Evolutionary conservation across 163 green algal genomes (phyloP), one percentile per base, ranked within the genome.

Genomic region (Chlamydomonas reinhardtii): DNA sequence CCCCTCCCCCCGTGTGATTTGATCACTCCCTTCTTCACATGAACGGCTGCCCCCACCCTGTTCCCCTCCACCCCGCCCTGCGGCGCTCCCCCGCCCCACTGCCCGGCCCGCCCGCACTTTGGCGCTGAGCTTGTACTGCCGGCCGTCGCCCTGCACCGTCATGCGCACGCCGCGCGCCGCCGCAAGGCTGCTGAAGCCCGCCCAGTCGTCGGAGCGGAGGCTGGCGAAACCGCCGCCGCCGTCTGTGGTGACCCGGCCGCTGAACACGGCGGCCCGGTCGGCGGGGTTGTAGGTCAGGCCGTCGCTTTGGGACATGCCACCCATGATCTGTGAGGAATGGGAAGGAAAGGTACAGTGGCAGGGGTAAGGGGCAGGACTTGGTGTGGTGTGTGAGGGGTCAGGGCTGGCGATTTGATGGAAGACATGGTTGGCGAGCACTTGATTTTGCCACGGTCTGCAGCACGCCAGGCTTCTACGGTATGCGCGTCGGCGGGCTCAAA

Each of bases 101-200:
- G 43, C 48, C 48, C 48, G 11, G 6, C 15, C 66, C 31, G 14
- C 31, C 31, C n/a, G 27, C 31, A 87, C 82, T 71, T 82, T 82
- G 37, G 82, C 82, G 61, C 74, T 87, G 19, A 87, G n/a, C 61
- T 87, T 87, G 82, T 87, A 87, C n/a, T 68, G 35, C 59, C 82
- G 11, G 25, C 82, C 82, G 82, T 87, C 82, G n/a, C 82, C 82
- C n/a, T 70, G 35, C 29, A 82, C 71, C 82, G 82, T 59, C 29
- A 87, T 11, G 17, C 82, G 82, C 34, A 87, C 34, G 37, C 82
- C 82, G 14, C 61, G 35, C 8, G 71, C 71, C 24, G 65, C 35
- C n/a, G 9, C 25, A 0, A 82, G 29, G 59, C 56, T 73, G 0
- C 37, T 27, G 34, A 73, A 86, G 2, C 82, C 82, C 32, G 11